Base-by-base conservation (phyloP, 345 rosid species). In the Boechera stricta region DNA sequence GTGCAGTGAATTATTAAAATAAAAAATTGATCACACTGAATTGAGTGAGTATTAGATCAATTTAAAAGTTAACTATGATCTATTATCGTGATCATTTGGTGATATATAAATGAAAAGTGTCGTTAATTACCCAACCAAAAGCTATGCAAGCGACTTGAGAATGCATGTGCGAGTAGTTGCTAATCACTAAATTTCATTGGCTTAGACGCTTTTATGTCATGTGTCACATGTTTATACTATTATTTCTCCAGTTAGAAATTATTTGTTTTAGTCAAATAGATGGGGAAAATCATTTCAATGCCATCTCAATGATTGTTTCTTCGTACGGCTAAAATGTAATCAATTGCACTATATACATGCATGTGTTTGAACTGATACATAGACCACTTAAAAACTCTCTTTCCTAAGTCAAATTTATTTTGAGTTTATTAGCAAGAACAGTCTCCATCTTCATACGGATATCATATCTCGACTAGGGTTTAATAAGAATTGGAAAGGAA, bases 101-200 rank as follows among this genome's bases (percentile, higher is more conserved):
- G 52, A 75, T 60, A 39, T 54, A 77, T 21, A 63, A 63, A 63
- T 7, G 51, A 70, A 77, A 55, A 44, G 2, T 63, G 71, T 63
- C 71, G 67, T 48, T 58, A 65, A 71, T 48, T 18, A 39, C 35
- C 76, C 76, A 77, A 77, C 61, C 54, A 71, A 71, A 64, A 71
- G 62, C 64, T 28, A 45, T 8, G 53, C 67, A 77, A 56, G 64
- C 67, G 51, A 56, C 72, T 64, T 28, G 71, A 58, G 45, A 8
- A 36, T 58, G 81, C 77, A 78, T 78, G 77, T 78, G 81, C 73
- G 77, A 65, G 48, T 57, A 49, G 77, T 51, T 72, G 58, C 28
- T 72, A 38, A 48, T 71, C 61, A 65, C 56, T 45, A 8, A 15
- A 15, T 57, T 64, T 65, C 68, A 72, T 49, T 78, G 72, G 61